Base-by-base conservation (phyloP, 176 grass and related monocot species). In the Musa schizocarpa region DNA sequence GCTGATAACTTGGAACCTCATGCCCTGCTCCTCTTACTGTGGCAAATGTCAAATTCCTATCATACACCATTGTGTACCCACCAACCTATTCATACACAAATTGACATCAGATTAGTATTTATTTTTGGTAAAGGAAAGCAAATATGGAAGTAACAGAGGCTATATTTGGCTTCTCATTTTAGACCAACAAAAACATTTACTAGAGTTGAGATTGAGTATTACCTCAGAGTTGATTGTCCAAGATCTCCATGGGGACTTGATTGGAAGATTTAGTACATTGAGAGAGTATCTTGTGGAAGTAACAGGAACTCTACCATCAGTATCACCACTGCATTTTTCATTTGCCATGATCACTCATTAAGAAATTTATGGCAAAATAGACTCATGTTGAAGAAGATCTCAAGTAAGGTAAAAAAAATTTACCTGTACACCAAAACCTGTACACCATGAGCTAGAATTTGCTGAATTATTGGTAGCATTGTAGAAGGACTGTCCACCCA, bases 21-120 rank as follows among this genome's bases (percentile, higher is more conserved):
- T 96, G 92, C 3, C 92, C 92, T 50, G 92, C 92, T 85, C 89
- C 92, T 96, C 92, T 80, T 11, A 96, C 86, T 24, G 89, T 96
- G n/a, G 81, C 89, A 58, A 96, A 71, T 79, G 84, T 87, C 50
- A 92, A 86, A n/a, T 92, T 91, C 5, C 89, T 86, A 65, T 83
- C 54, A 74, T 92, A 96, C 52, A 65, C 54, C 61, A 81, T 72
- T 2, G 76, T 59, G 69, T 87, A 96, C 51, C 92, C 92, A 48
- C 92, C 92, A 62, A 92, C 92, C 68, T 96, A 74, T 58, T 63
- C 16, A 82, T 17, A 22, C 27, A 13, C 63, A 83, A 83, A 51
- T 69, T 52, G 61, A 24, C 70, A 81, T 26, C 13, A 50, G 54
- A 53, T 1, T 13, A 56, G 72, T n/a, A 19, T n/a, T 74, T 57